These are phyloP conservation scores for Vitis amurensis DNA, from an alignment of 164 flowering plant species.

Conservation along the genomic window DNA sequence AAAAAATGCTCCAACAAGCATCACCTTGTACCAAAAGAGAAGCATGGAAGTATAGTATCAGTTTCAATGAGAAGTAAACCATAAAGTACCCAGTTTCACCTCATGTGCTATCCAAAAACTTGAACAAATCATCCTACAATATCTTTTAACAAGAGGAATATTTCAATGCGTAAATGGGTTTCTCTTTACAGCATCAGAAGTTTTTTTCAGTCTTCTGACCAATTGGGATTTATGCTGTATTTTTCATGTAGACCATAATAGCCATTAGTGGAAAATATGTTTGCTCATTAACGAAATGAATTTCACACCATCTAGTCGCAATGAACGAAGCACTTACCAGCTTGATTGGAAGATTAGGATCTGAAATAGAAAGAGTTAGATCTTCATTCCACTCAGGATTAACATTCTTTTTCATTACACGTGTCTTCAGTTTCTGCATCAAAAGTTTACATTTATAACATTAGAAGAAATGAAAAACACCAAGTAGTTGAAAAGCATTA, in stretches of 20 bases:
- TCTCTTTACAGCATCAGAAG: too few relatives aligned
- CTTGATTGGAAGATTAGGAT: slow-evolving; percentile 40
- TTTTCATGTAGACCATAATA: not conserved
- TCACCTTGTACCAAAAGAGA: not conserved
- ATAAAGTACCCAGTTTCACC: not conserved
- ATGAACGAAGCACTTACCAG: slow-evolving; percentile 34
- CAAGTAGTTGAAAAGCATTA: not conserved
- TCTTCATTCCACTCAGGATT: slow-evolving; percentile 82
- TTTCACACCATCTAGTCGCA: not conserved
- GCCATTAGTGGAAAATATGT: not conserved
- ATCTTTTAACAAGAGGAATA: not conserved
- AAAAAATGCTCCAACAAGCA: not conserved
- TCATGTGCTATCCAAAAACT: not conserved
- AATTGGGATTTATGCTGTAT: not conserved
- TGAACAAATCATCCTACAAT: not conserved
- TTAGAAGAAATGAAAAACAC: not conserved
- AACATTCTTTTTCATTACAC: slow-evolving; percentile 48
- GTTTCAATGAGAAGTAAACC: not conserved
- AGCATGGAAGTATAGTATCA: not conserved
- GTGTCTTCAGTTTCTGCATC: slow-evolving; percentile 63
- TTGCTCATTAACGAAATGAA: not conserved
- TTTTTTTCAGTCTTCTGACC: not conserved
- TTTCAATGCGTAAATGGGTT: not conserved
- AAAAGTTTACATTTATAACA: not conserved
- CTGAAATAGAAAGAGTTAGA: slow-evolving; percentile 55